Evolutionary conservation across 345 rosid species (phyloP).

Genomic region (Populus alba): DNA sequence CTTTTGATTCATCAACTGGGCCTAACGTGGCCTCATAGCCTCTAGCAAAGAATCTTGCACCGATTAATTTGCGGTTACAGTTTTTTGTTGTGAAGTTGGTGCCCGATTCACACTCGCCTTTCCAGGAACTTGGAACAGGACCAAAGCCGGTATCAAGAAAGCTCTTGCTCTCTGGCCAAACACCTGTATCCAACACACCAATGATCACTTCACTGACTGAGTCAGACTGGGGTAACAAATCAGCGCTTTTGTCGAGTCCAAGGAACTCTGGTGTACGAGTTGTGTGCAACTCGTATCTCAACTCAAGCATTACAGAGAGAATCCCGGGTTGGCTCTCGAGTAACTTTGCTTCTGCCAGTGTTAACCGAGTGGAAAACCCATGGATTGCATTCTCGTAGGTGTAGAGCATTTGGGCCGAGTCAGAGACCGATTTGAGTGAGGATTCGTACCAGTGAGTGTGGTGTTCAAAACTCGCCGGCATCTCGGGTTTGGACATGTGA

Average conservation of each 20-base stretch:
- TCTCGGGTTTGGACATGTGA: conserved; percentile 74
- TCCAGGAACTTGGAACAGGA: conserved; percentile 30
- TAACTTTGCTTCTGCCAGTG: conserved; percentile 20
- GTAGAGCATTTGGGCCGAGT: conserved; percentile 25
- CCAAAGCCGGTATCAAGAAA: conserved; percentile 34
- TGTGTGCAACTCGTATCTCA: conserved; percentile 35
- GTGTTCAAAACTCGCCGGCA: conserved; percentile 58
- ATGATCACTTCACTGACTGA: conserved; percentile 29
- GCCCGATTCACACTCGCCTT: conserved; percentile 27
- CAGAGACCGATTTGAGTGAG: conserved; percentile 27
- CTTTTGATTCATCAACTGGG: conserved; percentile 30
- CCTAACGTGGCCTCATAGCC: conserved; percentile 44
- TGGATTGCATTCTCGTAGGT: conserved; percentile 25
- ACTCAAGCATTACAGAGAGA: conserved; percentile 37
- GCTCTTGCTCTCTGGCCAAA: conserved; percentile 43
- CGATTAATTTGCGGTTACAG: conserved; percentile 30
- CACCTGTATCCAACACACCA: conserved; percentile 41
- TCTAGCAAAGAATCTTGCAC: conserved; percentile 31
- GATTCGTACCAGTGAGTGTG: conserved; percentile 33
- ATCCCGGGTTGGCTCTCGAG: conserved; percentile 43
- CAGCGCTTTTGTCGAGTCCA: conserved; percentile 29
- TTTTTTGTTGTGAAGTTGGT: conserved; percentile 19
- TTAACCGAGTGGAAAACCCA: conserved; percentile 27
- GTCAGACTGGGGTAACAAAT: conserved; percentile 27
- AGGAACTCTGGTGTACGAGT: conserved; percentile 44